Base-by-base conservation (phyloP, 805 yeast genomes). In the Myxozyma vanderwaltii region DNA sequence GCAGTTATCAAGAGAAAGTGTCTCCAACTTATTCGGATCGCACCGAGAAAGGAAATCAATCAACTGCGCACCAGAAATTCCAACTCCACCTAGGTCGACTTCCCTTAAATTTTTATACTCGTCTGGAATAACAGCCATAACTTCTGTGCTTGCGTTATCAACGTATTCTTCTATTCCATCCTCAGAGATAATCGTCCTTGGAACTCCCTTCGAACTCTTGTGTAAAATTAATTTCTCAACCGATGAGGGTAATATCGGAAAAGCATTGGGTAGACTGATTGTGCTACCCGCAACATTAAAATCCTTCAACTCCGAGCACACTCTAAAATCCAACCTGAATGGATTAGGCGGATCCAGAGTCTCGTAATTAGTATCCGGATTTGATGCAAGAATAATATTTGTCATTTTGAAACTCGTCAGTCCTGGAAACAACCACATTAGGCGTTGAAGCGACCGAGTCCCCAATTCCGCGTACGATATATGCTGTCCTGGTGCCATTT, bases 381-480 rank as follows among this genome's bases (percentile, higher is more conserved):
- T 39, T 4, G 39, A 17, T 4, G 15, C 45, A 15, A 50, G 38
- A 15, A 39, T 8, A 1, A 50, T 50, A 26, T 50, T 50, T 23
- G 46, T 26, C 54, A 50, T 50, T 29, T 17, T 50, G 39, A 50
- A 50, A 1, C 17, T 29, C 13, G 13, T 39, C 8, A 50, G 26
- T 4, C 54, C 54, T 17, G 54, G 54, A n/a, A 50, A 50, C 5
- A 50, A 17, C 54, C 54, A 50, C 13, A 50, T 17, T 26, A 50
- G 15, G 1, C 54, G 54, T 44, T 50, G 54, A 4, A 50, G 19
- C 1, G 46, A 23, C 7, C 54, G 54, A 15, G 45, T 31, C 12
- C 54, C 54, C 4, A 50, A 24, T n/a, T 50, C 54, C 12, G 54
- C 45, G 29, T 50, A 50, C 38, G 45, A 26, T 6, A 33, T 39